Evolutionary conservation across 2,329 filamentous ascomycete species (phyloP).

Genomic region (Botrytis tulipae): DNA sequence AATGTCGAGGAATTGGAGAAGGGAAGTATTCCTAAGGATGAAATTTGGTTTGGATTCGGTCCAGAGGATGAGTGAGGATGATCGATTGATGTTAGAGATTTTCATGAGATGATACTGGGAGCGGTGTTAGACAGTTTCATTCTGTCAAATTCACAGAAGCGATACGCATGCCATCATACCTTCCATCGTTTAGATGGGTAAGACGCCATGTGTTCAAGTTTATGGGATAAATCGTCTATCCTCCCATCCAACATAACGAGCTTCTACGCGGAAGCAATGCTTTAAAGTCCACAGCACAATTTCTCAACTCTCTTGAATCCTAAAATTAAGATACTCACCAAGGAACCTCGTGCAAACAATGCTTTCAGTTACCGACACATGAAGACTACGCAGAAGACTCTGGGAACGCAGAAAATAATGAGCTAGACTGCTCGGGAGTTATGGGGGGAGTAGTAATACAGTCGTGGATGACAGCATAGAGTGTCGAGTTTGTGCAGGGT

Average conservation of each 20-base stretch:
- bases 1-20: constrained; percentile 45
- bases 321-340: accelerated
- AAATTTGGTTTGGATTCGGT: constrained; percentile 44
- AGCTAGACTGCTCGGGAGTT: background rate
- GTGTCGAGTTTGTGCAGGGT: background rate
- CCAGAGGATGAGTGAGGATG: background rate
- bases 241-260: background rate
- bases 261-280: background rate
- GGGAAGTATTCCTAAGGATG: constrained; percentile 51
- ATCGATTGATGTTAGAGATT: background rate
- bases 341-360: background rate
- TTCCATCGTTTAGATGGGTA: background rate
- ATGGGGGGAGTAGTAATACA: background rate
- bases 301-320: background rate
- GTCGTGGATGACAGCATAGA: background rate
- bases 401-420: background rate
- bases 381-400: no score
- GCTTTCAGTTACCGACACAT: no score
- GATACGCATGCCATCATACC: background rate
- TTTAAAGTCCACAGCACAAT: background rate
- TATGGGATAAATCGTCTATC: background rate
- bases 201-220: background rate
- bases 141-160: background rate
- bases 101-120: background rate
- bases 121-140: accelerated